These are phyloP conservation scores for Colletotrichum theobromicola DNA, from an alignment of 2,329 filamentous ascomycete genomes.

Conservation along the genomic window DNA sequence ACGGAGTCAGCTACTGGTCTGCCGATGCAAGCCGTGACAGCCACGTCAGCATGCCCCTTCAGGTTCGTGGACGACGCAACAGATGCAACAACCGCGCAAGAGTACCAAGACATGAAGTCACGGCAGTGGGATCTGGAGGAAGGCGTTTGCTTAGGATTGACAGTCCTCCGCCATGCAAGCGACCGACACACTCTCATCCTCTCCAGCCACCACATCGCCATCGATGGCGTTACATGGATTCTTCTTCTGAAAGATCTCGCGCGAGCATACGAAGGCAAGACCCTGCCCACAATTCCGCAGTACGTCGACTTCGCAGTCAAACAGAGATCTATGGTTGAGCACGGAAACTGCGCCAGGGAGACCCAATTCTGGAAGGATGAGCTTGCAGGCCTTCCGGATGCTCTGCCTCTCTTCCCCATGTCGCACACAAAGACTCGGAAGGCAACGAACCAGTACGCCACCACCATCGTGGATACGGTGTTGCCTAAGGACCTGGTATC, in stretches of 20 bases:
- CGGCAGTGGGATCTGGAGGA: not conserved
- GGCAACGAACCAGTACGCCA: not conserved
- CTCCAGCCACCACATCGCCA: conserved; percentile 51
- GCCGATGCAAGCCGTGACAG: not conserved
- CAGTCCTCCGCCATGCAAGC: not conserved
- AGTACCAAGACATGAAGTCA: not conserved
- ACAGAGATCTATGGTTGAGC: conserved; percentile 32
- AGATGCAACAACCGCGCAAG: not conserved
- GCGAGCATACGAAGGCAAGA: conserved; percentile 40
- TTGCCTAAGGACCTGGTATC: not conserved
- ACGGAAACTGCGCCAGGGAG: conserved; percentile 30
- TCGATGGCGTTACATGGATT: conserved; percentile 52
- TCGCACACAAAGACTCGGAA: not conserved
- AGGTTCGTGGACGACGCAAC: not conserved
- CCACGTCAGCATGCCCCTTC: not conserved
- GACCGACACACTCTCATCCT: conserved; percentile 44
- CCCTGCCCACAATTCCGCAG: conserved; percentile 30
- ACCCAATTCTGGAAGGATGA: conserved; percentile 37
- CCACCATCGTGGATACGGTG: not conserved
- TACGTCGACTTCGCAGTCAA: conserved; percentile 38
- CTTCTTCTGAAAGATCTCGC: conserved; percentile 49
- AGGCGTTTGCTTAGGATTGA: not conserved
- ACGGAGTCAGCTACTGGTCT: not conserved
- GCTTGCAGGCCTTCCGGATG: conserved; percentile 24
- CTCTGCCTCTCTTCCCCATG: conserved; percentile 39